Conservation (phyloP, 129 eudicot species). For the Saposhnikovia divaricata region DNA sequence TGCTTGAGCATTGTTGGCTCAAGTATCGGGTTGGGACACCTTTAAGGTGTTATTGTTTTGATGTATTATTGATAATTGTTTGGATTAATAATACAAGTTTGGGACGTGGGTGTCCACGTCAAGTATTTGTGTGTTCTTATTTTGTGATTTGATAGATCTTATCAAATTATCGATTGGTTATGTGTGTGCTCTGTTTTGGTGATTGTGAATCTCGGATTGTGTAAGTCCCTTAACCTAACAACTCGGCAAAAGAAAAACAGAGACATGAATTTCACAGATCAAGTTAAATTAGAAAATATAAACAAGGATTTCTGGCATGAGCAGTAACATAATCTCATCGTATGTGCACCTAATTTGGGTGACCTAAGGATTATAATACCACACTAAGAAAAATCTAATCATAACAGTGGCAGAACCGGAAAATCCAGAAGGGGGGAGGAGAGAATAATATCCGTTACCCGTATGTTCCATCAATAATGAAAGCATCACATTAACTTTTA, state of each 20-base stretch:
- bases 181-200: no score
- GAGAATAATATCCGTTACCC: background rate
- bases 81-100: no score
- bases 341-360: background rate
- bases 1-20: no score
- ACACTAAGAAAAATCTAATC: background rate
- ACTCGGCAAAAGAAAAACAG: background rate
- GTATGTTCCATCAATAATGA: background rate
- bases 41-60: no score
- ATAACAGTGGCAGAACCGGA: background rate
- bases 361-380: background rate
- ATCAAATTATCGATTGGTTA: no score
- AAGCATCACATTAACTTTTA: background rate
- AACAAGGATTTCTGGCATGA: background rate
- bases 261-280: background rate
- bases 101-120: no score
- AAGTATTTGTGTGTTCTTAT: no score
- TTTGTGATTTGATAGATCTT: no score
- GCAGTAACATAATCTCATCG: background rate
- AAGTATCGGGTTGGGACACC: no score
- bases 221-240: no score
- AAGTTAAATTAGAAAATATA: background rate
- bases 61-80: no score
- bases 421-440: background rate
- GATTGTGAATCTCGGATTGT: no score